These are phyloP conservation scores for Agrostemma githago DNA, from an alignment of 148 eudicot species.

Conservation along the genomic window DNA sequence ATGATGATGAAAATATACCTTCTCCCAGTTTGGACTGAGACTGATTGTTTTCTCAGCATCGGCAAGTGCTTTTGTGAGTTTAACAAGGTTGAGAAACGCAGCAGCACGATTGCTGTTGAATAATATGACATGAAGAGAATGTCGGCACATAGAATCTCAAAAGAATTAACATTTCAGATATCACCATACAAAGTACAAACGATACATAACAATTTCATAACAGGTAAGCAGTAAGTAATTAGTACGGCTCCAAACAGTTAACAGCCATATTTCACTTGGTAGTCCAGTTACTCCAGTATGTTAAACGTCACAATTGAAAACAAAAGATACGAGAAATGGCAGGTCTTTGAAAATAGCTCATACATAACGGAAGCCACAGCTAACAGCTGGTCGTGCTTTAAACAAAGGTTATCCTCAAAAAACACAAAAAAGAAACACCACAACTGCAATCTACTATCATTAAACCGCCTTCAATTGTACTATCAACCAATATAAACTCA, in stretches of 20 bases:
- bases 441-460: neutral
- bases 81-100: conserved; percentile 82
- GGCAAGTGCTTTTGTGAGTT: conserved; percentile 86
- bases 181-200: neutral
- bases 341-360: neutral
- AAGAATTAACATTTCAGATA: neutral
- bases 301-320: neutral
- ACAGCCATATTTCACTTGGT: neutral
- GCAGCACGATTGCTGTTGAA: conserved; percentile 92
- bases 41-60: conserved; percentile 91
- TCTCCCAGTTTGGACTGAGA: conserved; percentile 87
- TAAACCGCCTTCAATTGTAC: neutral
- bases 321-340: neutral
- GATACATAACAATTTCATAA: neutral
- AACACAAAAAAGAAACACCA: neutral
- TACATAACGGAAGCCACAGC: neutral
- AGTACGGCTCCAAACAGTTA: neutral
- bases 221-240: neutral
- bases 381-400: neutral
- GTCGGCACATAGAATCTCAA: conserved; percentile 10
- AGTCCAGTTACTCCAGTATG: neutral
- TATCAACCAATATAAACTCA: neutral
- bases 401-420: neutral
- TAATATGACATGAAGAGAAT: conserved; percentile 15
- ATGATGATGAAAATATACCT: conserved; percentile 39